Base-by-base conservation (phyloP, 306 rosid genomes). In the Spatholobus suberectus region DNA sequence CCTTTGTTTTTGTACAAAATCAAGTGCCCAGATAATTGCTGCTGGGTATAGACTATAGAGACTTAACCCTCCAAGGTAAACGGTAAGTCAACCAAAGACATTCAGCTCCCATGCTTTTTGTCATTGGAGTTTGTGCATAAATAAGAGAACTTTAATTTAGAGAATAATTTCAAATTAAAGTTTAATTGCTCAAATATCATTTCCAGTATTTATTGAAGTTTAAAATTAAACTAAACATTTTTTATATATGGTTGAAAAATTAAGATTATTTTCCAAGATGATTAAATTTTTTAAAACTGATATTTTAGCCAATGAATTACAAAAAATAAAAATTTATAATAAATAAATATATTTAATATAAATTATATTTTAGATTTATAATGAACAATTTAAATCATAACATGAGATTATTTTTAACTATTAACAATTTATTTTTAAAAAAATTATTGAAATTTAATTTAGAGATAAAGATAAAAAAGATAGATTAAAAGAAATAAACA, bases 1-100 rank as follows among this genome's bases (percentile, higher is more conserved):
- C 29, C 49, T 67, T 80, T 18, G 58, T 40, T 61, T 80, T 69
- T 55, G 59, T 26, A 70, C 61, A 80, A 70, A 40, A 55, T 71
- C 26, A 43, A 58, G 71, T 41, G 84, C 55, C 15, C 12, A 55
- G 2, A 26, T 41, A 54, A 68, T 66, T 54, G 13, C 54, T 51
- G 40, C 70, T 62, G 3, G 2, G 18, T 13, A 17, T 3, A 37
- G 41, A n/a, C n/a, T n/a, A n/a, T 14, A 14, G 20, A 62, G 0
- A 62, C 69, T 13, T 1, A 34, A 38, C 73, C 73, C 29, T 40
- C 73, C 34, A 68, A 49, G 52, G 52, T 47, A 77, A 34, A 20
- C 74, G 55, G 11, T 15, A 77, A 46, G 74, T 65, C 82, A 59
- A 40, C 69, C 27, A 37, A 34, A 55, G 35, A 35, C 66, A 20